Conservation (phyloP, 2,329 filamentous ascomycete species). For the Pleoardoris graminearum region DNA sequence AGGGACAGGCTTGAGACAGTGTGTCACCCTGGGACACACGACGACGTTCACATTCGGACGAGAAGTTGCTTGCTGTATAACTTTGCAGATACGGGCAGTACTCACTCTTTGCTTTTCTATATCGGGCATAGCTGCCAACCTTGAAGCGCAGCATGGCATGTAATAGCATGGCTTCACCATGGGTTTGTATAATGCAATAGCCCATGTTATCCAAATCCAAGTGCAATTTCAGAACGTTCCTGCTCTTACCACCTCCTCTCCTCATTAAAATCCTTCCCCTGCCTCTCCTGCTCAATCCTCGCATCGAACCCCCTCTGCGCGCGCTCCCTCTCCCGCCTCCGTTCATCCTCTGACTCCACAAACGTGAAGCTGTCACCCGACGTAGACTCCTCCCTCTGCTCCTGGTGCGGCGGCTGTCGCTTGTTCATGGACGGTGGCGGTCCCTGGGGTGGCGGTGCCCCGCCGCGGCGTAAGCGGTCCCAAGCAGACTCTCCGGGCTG, state of each 20-base stretch:
- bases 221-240: too few species aligned
- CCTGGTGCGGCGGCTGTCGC: conserved; percentile 23
- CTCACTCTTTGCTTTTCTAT: too few species aligned
- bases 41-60: too few species aligned
- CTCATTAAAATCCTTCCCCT: conserved; percentile 49
- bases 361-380: conserved; percentile 52
- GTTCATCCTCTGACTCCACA: conserved; percentile 48
- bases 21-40: too few species aligned
- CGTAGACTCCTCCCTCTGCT: conserved; percentile 38
- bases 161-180: too few species aligned
- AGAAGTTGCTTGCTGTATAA: too few species aligned
- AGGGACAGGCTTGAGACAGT: too few species aligned
- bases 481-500: conserved; percentile 46
- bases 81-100: too few species aligned
- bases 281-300: conserved; percentile 53
- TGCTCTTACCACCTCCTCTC: conserved; percentile 38
- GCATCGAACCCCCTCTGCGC: conserved; percentile 57
- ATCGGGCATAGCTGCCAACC: too few species aligned
- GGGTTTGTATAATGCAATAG: too few species aligned
- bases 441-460: conserved; percentile 19
- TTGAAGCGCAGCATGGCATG: too few species aligned
- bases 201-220: too few species aligned
- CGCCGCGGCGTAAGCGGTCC: conserved; percentile 49
- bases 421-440: conserved; percentile 16
- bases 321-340: conserved; percentile 48